These are phyloP conservation scores for Tuber magnatum DNA, from an alignment of 495 filamentous ascomycete genomes.

Conservation along the genomic window DNA sequence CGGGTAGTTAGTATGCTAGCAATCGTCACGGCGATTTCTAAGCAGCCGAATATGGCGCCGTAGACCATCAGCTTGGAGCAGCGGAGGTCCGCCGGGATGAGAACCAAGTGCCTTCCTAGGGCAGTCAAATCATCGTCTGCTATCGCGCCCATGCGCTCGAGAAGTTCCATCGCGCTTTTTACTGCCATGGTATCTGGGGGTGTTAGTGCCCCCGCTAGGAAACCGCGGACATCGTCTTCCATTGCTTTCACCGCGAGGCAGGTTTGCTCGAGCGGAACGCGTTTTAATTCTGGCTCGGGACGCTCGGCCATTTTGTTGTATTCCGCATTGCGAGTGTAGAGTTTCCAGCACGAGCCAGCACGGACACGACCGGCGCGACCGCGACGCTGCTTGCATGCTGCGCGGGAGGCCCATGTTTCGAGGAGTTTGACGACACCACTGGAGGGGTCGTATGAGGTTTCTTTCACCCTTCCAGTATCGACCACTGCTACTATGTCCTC, in stretches of 20 bases:
- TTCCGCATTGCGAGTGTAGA: conserved; percentile 82
- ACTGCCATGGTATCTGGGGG: conserved; percentile 79
- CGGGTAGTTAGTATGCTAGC: conserved; percentile 78
- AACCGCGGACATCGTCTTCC: conserved; percentile 73
- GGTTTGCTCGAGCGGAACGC: conserved; percentile 88
- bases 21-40: conserved; percentile 82
- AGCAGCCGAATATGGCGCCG: conserved; percentile 83
- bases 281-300: conserved; percentile 85
- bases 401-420: conserved; percentile 90
- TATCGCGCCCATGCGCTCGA: conserved; percentile 79
- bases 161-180: conserved; percentile 67
- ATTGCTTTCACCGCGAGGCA: conserved; percentile 91
- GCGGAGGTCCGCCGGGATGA: conserved; percentile 83
- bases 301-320: conserved; percentile 71
- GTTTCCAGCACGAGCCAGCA: conserved; percentile 87
- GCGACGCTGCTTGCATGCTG: conserved; percentile 93
- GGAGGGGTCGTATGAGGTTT: conserved; percentile 85
- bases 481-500: conserved; percentile 95
- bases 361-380: conserved; percentile 89
- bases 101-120: conserved; percentile 75
- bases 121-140: conserved; percentile 79
- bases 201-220: conserved; percentile 79
- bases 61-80: conserved; percentile 95
- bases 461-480: conserved; percentile 89
- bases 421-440: conserved; percentile 91